phyloP scores from a whole-genome alignment of 768 basidiomycete species.

The Obba rivulosa region DNA sequence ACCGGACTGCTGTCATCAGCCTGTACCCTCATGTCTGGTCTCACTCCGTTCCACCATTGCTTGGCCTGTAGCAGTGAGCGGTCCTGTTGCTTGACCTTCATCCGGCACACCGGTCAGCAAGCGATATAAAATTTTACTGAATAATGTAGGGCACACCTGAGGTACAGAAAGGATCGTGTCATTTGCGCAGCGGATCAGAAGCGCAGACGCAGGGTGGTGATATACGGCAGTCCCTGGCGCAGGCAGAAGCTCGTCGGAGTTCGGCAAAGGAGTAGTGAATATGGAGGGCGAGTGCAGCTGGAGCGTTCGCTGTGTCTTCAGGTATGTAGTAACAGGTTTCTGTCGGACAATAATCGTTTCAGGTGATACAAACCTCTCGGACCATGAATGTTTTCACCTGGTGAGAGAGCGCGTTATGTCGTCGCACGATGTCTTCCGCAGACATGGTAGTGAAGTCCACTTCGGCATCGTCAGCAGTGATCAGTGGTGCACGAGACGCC shows the following conservation, averaged over 20 bases:
- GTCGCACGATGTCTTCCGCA: conserved; percentile 48
- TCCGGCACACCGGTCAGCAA: background rate
- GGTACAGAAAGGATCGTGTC: conserved; percentile 48
- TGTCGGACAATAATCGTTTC: conserved; percentile 1
- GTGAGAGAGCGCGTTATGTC: conserved; percentile 62
- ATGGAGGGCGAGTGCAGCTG: conserved; percentile 23
- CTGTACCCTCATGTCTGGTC: conserved; percentile 18
- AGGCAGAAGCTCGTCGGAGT: conserved; percentile 8
- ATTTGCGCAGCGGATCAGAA: conserved; percentile 53
- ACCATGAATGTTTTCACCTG: conserved; percentile 44
- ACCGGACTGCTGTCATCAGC: conserved; percentile 6
- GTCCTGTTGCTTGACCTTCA: conserved; percentile 54
- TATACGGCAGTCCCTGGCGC: conserved; percentile 41
- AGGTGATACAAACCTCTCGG: background rate
- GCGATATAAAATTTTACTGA: too few relatives aligned
- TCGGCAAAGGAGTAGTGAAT: background rate
- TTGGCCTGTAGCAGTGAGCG: conserved; percentile 46
- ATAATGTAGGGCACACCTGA: conserved; percentile 20
- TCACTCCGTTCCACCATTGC: conserved; percentile 79
- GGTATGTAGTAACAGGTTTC: conserved; percentile 24
- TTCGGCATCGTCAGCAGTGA: conserved; percentile 45
- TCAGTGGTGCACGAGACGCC: conserved; percentile 52
- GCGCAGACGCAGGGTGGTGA: conserved; percentile 29
- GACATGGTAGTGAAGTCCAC: conserved; percentile 55
- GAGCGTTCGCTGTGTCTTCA: conserved; percentile 20